Evolutionary conservation across 768 basidiomycete species (phyloP), one percentile per base, ranked within the genome.

Genomic region (Imleria badia): DNA sequence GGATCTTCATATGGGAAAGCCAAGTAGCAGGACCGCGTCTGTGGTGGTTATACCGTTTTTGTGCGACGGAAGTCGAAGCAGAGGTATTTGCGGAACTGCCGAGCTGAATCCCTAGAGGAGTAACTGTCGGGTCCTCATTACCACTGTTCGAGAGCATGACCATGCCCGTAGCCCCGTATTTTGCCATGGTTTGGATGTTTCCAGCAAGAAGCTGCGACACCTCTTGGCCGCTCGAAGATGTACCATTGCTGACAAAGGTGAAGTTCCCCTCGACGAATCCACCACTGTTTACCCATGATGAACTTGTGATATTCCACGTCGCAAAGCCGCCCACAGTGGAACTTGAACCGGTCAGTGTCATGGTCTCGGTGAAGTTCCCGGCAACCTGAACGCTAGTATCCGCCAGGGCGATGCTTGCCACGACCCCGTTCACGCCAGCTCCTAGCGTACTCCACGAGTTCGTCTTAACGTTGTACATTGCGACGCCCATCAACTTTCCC

Each of bases 111-210:
- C 78, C 77, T 8, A 93, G 77, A 3, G 89, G 85, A 13, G 78
- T 76, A 31, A 96, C 76, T 19, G 67, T 58, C 12, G 89, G 87
- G 15, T 83, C 78, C 48, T 67, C 43, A 20, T 20, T 69, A 31
- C 83, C 84, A 39, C 85, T 84, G 56, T 89, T 91, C 52, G 86
- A 78, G 20, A 97, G 72, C 71, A 88, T 80, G 42, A 90, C 89
- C 68, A 94, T 80, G 8, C 94, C 94, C 49, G 78, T 82, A 1
- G 91, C 89, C 20, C 91, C 89, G 59, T 85, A 89, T 60, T 77
- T 74, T 49, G 80, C 75, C 31, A 83, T 79, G 6, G 78, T 73
- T 2, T 65, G 62, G 20, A 91, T 75, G 52, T 79, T 86, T 6
- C 91, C 91, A 12, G 89, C 89, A 14, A 93, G 62, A 60, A 86